Evolutionary conservation across 2,329 filamentous ascomycete species (phyloP), one percentile per base, ranked within the genome.

Genomic region (Xylaria sp.): DNA sequence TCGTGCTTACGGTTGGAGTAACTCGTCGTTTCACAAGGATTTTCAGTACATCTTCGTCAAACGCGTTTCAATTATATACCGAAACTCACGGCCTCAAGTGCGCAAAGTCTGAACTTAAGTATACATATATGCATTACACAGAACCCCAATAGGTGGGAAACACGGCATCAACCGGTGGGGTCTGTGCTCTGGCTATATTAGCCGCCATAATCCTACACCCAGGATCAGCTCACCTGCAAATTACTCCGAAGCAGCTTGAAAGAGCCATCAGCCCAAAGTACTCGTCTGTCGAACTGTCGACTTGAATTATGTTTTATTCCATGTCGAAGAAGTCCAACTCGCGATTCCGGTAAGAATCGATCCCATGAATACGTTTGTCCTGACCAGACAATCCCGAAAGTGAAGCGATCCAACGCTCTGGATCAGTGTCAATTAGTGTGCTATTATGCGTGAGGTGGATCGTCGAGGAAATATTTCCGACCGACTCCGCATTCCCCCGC

Each of bases 401-500:
- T 37, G 8, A 55, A 55, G 18, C 32, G 15, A 37, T 2, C 28
- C 15, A 9, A 32, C n/a, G n/a, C 25, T n/a, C 18, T 18, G 6
- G 32, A 7, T 8, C 15, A 12, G 20, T 37, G 18, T n/a, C n/a
- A n/a, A n/a, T n/a, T n/a, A n/a, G n/a, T n/a, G 25, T 52, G 23
- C 25, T 20, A 54, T 55, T 2, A 28, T 28, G 28, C 10, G 32
- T 20, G 4, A 15, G 52, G 52, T 20, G 18, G 28, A 55, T 55
- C 28, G 12, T 13, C 12, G 13, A 34, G 2, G 25, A 34, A 28
- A n/a, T 34, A 34, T 10, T n/a, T 15, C 15, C 15, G 51, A 13
- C n/a, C 18, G 28, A 34, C 28, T 37, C 52, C 52, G 32, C 32
- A 55, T 55, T 20, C 7, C 52, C 28, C 52, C 52, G 52, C 52